Conservation (phyloP, 805 yeast genomes). For the Brettanomyces custersianus region DNA sequence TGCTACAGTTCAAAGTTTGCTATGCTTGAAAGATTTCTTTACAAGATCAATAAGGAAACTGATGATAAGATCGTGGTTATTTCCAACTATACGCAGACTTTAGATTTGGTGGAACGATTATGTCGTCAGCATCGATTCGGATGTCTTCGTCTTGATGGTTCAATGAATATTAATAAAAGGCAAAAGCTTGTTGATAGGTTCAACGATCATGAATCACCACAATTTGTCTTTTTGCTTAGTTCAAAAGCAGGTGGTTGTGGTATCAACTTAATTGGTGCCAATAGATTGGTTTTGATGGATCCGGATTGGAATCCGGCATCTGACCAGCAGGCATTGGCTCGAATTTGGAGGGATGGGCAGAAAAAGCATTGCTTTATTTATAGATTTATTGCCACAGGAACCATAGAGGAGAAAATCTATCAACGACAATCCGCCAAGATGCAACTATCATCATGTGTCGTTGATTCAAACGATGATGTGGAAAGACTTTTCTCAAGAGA, state of each 20-base stretch:
- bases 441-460: slow-evolving; percentile 90
- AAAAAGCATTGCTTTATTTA: slow-evolving; percentile 94
- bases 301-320: slow-evolving; percentile 98
- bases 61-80: slow-evolving; percentile 92
- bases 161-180: slow-evolving; percentile 84
- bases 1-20: slow-evolving; percentile 82
- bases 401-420: slow-evolving; percentile 92
- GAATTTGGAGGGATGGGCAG: slow-evolving; percentile 99
- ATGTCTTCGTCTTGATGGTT: slow-evolving; percentile 77
- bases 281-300: slow-evolving; percentile 77
- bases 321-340: slow-evolving; percentile 94
- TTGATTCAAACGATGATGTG: slow-evolving; percentile 92
- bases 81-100: slow-evolving; percentile 89
- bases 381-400: slow-evolving; percentile 87
- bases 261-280: slow-evolving; percentile 93
- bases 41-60: slow-evolving; percentile 67
- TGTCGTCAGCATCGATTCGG: slow-evolving; percentile 75
- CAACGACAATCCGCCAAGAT: slow-evolving; percentile 94
- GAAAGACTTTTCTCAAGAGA: slow-evolving; percentile 86
- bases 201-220: slow-evolving; percentile 82
- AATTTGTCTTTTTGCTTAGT: slow-evolving; percentile 80
- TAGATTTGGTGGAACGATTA: slow-evolving; percentile 81
- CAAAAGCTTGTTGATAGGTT: slow-evolving; percentile 84
- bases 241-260: slow-evolving; percentile 99
- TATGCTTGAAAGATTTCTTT: slow-evolving; percentile 76